Evolutionary conservation across 306 rosid species (phyloP), one percentile per base, ranked within the genome.

Genomic region (Rosa chinensis): DNA sequence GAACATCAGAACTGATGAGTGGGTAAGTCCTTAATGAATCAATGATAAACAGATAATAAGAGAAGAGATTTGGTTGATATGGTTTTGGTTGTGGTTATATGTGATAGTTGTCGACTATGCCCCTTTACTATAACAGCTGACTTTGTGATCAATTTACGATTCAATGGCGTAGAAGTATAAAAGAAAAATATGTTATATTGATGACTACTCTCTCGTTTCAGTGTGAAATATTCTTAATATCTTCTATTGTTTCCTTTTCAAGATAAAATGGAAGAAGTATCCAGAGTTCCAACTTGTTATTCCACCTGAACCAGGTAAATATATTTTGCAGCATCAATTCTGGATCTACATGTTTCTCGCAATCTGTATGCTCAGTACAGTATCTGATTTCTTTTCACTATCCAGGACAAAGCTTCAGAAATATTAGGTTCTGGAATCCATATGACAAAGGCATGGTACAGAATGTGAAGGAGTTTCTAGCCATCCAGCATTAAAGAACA

Each of bases 1-100:
- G 83, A 84, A 88, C 73, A 85, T 88, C 81, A 84, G 82, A 79
- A 88, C 89, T 11, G 89, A 85, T 37, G 91, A 88, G 82, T 88
- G 91, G 91, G 89, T 86, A 88, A 81, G 85, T 74, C 72, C 74
- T 63, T 7, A 14, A 64, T 13, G 11, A 64, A 16, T 77, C 17
- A 44, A 39, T 63, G 52, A 21, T 39, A 37, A 18, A 21, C 47
- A 6, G 5, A 58, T 49, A 59, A 43, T 43, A 23, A 11, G 37
- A 12, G 49, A 49, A 12, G 5, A 20, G 8, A 44, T n/a, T 40
- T 28, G 32, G 44, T 44, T 44, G 32, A 42, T 74, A 48, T 5
- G 18, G 67, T 40, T 14, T 20, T 40, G 52, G 49, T 69, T 28
- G 44, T 28, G 21, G 23, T 8, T 35, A 37, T 39, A 21, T 20